Evolutionary conservation across 805 yeast genomes (phyloP), one percentile per base, ranked within the genome.

Genomic region (Saccharomycopsis sp.): DNA sequence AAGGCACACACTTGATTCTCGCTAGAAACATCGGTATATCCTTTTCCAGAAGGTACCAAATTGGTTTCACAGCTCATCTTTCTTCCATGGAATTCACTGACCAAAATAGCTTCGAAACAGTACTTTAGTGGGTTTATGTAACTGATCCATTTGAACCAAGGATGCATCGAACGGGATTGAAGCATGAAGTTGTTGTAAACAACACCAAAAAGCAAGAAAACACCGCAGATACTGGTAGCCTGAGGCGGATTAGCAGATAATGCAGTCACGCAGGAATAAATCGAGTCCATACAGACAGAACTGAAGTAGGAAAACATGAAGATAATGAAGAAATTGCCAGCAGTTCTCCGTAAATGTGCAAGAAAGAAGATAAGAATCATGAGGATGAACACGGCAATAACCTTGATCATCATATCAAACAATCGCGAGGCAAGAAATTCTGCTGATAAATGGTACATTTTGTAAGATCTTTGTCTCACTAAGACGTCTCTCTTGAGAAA

Each of bases 131-230:
- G 88, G 62, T 84, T 77, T 19, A 82, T 64, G 63, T 79, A 83
- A 34, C 79, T 75, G 52, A 84, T 73, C 86, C 87, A 84, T 58
- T 81, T 78, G 63, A 84, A 84, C 91, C 76, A 73, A 8, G 74
- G 74, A 56, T 69, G 68, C 67, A 64, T 60, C 20, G 54, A 55
- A 7, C 60, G 60, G 15, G 55, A 52, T 20, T 64, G 66, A 34
- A 64, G 62, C 23, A 64, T 59, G 42, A 75, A 82, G 71, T 79
- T 78, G 56, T 85, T 78, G 70, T 77, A 84, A 63, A 81, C 78
- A 70, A 82, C 78, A 72, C 83, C 75, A 65, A 82, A 79, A 66
- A 82, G 69, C 65, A 82, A 79, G 66, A 79, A 73, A 60, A 77
- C 64, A 65, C 84, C 83, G 67, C 81, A 81, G 64, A 79, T 64